Percentiles rank a stretch among this genome's conserved stretches.
phyloP scores from a whole-genome alignment of 1,284 basidiomycete species.

The Lentinula novae-zelandiae region DNA sequence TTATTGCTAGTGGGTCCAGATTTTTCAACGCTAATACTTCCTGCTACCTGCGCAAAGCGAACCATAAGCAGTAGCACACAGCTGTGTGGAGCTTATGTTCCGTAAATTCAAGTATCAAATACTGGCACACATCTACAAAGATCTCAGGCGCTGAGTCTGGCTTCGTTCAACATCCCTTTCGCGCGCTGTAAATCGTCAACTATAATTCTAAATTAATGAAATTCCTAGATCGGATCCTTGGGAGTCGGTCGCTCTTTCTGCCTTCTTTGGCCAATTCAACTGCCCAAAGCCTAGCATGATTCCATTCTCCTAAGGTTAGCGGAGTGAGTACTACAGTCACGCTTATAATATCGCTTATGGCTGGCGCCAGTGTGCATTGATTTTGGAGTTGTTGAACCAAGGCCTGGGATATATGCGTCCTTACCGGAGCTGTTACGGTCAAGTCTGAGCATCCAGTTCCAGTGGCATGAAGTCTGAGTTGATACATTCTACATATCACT shows the following conservation, averaged over 20 bases:
- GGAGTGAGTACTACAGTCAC: conserved; percentile 2
- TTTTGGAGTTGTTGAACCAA: conserved; percentile 15
- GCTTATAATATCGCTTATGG: neutral
- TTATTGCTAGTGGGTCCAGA: too few species aligned
- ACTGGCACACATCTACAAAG: too few species aligned
- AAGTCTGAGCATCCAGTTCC: too few species aligned
- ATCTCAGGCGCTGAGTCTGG: neutral
- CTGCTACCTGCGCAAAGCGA: too few species aligned
- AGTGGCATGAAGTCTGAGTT: too few species aligned
- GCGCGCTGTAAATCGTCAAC: neutral
- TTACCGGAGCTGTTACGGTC: neutral
- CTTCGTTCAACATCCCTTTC: neutral
- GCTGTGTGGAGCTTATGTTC: too few species aligned
- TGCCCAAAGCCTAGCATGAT: conserved; percentile 13
- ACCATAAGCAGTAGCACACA: too few species aligned
- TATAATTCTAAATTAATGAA: neutral
- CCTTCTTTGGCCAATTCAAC: conserved; percentile 12
- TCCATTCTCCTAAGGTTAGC: conserved; percentile 19
- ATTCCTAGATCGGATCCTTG: too few species aligned
- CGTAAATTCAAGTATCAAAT: too few species aligned
- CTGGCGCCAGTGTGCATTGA: neutral
- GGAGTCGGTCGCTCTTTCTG: too few species aligned
- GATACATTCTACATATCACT: conserved; percentile 25
- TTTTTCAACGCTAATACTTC: too few species aligned
- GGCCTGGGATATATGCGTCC: conserved; percentile 19